phyloP scores from a whole-genome alignment of 2,329 filamentous ascomycete genomes.

The Colletotrichum simmondsii region DNA sequence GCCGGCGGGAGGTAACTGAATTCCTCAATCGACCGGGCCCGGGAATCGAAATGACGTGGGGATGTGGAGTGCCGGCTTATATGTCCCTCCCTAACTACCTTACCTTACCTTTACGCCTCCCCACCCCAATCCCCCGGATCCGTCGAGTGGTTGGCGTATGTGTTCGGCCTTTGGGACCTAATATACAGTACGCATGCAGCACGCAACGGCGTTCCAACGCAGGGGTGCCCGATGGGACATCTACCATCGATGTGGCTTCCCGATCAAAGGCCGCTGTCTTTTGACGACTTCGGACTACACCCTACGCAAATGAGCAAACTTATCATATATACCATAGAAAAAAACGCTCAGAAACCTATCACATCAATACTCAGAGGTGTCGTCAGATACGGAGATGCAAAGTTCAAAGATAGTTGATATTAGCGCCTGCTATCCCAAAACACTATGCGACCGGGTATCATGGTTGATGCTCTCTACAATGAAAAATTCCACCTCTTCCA shows the following conservation, averaged over 20 bases:
- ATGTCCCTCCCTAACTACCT: no score
- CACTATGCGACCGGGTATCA: constrained; percentile 7
- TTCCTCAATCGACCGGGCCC: no score
- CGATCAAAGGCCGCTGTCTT: neutral
- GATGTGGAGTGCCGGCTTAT: no score
- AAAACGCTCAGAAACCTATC: no score
- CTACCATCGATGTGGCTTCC: neutral
- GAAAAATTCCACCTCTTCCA: neutral
- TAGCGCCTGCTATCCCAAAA: neutral
- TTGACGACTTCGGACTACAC: neutral
- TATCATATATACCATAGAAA: no score
- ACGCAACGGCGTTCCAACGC: neutral
- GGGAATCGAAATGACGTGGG: no score
- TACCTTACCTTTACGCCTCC: no score
- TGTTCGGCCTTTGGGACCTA: neutral
- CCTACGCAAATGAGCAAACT: no score
- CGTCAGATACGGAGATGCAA: neutral
- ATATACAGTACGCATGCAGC: neutral
- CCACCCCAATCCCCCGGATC: no score
- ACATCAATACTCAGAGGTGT: no score
- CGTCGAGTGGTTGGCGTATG: no score
- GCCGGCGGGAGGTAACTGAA: no score
- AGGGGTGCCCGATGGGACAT: neutral
- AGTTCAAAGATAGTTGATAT: neutral
- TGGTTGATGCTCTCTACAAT: constrained; percentile 2